phyloP scores from a whole-genome alignment of 306 rosid species.

The Bauhinia variegata region DNA sequence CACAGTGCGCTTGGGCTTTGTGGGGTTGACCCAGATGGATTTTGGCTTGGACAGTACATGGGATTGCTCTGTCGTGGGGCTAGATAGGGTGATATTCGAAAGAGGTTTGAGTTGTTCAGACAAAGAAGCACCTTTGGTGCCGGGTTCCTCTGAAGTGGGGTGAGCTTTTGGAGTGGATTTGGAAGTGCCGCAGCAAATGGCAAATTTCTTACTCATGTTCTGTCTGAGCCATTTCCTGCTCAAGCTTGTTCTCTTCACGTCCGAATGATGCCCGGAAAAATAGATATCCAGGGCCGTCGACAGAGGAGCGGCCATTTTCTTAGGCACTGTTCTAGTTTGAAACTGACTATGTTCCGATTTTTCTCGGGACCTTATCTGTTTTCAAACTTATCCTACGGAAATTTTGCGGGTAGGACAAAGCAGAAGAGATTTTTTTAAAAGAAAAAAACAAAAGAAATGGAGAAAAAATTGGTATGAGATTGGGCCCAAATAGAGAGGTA shows the following conservation, averaged over 20 bases:
- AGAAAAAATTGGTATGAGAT: constrained; percentile 40
- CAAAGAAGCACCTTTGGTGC: constrained; percentile 55
- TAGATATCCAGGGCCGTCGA: constrained; percentile 57
- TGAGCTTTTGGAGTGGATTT: constrained; percentile 50
- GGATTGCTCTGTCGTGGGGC: constrained; percentile 42
- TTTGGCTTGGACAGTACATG: constrained; percentile 65
- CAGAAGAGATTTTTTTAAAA: no score
- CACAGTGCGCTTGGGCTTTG: constrained; percentile 69
- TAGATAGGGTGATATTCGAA: constrained; percentile 57
- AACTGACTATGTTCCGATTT: neutral
- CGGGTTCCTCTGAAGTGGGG: constrained; percentile 35
- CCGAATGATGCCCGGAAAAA: constrained; percentile 46
- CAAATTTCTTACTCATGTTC: constrained; percentile 31
- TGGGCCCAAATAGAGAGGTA: constrained; percentile 18
- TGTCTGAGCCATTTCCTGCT: constrained; percentile 39
- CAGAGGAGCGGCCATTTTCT: constrained; percentile 65
- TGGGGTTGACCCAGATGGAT: constrained; percentile 90
- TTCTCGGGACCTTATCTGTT: constrained; percentile 43
- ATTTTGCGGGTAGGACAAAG: no score
- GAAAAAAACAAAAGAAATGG: no score
- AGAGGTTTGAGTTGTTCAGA: constrained; percentile 85
- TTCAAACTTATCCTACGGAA: no score
- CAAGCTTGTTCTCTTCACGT: constrained; percentile 57
- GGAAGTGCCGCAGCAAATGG: constrained; percentile 49
- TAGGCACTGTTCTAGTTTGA: constrained; percentile 4